Evolutionary conservation across 2,329 filamentous ascomycete species (phyloP), one percentile per base, ranked within the genome.

Genomic region (Verticillium klebahnii): DNA sequence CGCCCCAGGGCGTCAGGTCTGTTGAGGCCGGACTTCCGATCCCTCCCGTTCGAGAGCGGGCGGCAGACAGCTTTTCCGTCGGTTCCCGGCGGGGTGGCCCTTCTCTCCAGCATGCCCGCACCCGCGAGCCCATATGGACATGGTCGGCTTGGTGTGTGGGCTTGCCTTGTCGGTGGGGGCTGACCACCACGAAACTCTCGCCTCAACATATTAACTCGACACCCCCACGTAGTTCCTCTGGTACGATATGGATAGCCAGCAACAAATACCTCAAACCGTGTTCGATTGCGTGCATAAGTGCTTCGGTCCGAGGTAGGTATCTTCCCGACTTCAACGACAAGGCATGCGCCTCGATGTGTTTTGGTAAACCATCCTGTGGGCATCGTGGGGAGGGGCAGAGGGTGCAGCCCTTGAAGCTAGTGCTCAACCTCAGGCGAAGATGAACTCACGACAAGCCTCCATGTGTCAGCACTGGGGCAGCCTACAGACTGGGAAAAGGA

Each of bases 401-500:
- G 45, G 45, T 50, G 45, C 7, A 50, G 45, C 45, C 45, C 45
- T 50, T 3, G 19, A 23, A 14, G 45, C 56, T 29, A 34, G 17
- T 14, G n/a, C n/a, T 50, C 45, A 25, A 50, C 45, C 57, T 59
- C 60, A 61, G 37, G 25, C 61, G 63, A 82, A 78, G 40, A 87
- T 75, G 70, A 85, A 87, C 67, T 84, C 81, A 64, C 82, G 80
- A 71, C 84, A 85, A 5, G 84, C 83, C 73, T 80, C 64, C 36
- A 29, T 59, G 61, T 61, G 67, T 66, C 60, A 66, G 61, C 58
- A 50, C 55, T 45, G 36, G 57, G 45, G 45, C n/a, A 6, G 36
- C 56, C 23, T 14, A 56, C 23, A 29, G 32, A 12, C 37, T 29
- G 54, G 59, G 19, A 29, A 58, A 39, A 54, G 58, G 54, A 39